Evolutionary conservation across 2,329 filamentous ascomycete genomes (phyloP), one percentile per base, ranked within the genome.

Genomic region (Sphaerulina musiva): DNA sequence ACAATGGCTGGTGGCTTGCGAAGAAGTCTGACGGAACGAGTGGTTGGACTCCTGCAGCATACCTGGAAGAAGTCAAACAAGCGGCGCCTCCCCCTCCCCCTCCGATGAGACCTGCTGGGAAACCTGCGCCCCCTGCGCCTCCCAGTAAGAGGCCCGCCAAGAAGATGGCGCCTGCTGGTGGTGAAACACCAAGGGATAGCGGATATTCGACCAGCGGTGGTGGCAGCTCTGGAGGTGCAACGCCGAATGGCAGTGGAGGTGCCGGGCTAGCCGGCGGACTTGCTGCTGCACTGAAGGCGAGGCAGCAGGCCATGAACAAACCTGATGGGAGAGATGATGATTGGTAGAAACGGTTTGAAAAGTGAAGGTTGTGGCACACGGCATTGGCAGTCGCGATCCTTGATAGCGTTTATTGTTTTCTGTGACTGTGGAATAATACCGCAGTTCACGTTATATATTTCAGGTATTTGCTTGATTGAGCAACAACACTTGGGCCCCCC

Each of bases 1-100:
- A 81, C 70, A 97, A 97, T 69, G 92, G 93, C 50, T 98, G 93
- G 93, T 97, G 92, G 92, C 78, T 97, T 45, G 93, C 86, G 59
- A 92, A 89, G 76, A 87, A 85, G 58, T 73, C 75, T 46, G 74
- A 82, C 64, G 77, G 77, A 45, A 77, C 78, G 62, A 89, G 93
- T 72, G 93, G 90, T 48, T 98, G 93, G 93, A 83, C 93, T 2
- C 93, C 93, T 0, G 87, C 91, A 17, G 89, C 92, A 17, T 98
- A 98, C 66, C 85, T 98, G 7, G 87, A 97, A 72, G 91, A 96
- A 72, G 80, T 87, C 68, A 80, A 79, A 20, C 64, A 69, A 46
- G 70, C 71, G 23, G 75, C 81, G 10, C 75, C 78, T 6, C 79
- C 84, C 8, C 80, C 82, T 23, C 79, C 84, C 3, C 70, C 72